Base-by-base conservation (phyloP, 306 rosid genomes). In the Carpinus fangiana region DNA sequence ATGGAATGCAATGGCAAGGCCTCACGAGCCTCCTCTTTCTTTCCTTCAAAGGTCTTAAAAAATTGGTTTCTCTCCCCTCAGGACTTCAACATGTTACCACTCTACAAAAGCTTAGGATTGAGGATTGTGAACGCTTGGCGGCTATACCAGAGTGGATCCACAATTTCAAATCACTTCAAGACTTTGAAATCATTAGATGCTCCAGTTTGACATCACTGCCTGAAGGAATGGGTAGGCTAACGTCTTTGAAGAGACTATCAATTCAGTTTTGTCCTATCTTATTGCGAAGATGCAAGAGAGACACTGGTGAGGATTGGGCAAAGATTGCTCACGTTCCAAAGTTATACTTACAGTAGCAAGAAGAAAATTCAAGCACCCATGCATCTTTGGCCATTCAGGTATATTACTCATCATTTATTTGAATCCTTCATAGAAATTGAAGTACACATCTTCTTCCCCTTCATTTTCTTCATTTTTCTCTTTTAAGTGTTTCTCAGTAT, bases 181-280 rank as follows among this genome's bases (percentile, higher is more conserved):
- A 4, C 1, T 1, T 72, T 7, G 13, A 1, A 3, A 51, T 72
- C 4, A 0, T 0, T 11, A 1, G 0, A 17, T 77, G 74, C 47
- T 28, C 0, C 4, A 43, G 4, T 5, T 66, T 77, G 75, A 45
- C 0, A 21, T 23, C 69, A 0, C 16, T 77, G 3, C 72, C 72
- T 2, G 23, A 57, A 56, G 57, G 60, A 26, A 10, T 70, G 17
- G 4, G 14, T 8, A 1, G 16, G 3, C 52, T 57, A 10, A 16
- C 3, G 11, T 69, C 38, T 36, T 36, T 77, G 23, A 23, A 55
- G 6, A 0, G 0, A 0, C 67, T 65, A 2, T 0, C 0, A 4
- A 56, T 7, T 4, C 0, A 0, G 0, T 0, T 7, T 0, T 46
- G 70, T 45, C 81, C 34, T 23, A 14, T 53, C 12, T 3, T 67